Conservation (phyloP, 2,329 filamentous ascomycete species). For the Alternaria ethzedia region DNA sequence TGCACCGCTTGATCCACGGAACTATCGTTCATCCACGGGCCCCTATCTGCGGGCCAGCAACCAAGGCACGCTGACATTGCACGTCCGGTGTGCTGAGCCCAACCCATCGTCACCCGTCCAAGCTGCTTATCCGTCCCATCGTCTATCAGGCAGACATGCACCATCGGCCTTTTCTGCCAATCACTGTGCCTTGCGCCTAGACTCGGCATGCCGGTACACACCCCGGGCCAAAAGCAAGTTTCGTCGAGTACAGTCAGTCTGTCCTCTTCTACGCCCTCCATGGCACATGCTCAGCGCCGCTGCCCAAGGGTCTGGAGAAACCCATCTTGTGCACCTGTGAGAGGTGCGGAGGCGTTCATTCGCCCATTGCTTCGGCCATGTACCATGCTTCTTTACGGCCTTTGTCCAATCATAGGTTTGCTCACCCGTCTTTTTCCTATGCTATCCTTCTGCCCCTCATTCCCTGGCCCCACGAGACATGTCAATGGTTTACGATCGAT, state of each 20-base stretch:
- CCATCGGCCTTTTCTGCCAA: slow-evolving; percentile 16
- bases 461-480: slow-evolving; percentile 7
- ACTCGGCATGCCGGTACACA: slow-evolving; percentile 27
- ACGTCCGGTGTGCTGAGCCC: slow-evolving; percentile 1
- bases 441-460: slow-evolving; percentile 11
- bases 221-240: slow-evolving; percentile 20
- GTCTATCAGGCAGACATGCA: slow-evolving; percentile 24
- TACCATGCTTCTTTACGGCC: neutral
- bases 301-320: neutral
- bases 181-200: slow-evolving; percentile 4
- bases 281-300: neutral
- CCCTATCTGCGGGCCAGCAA: slow-evolving; percentile 1
- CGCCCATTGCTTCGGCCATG: neutral
- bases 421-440: neutral
- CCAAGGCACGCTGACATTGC: neutral
- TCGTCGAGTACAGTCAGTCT: neutral
- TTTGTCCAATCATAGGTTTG: neutral
- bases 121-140: slow-evolving; percentile 6
- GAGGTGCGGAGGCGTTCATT: neutral
- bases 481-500: neutral
- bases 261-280: neutral
- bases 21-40: slow-evolving; percentile 18
- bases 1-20: slow-evolving; percentile 19
- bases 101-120: neutral
- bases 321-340: neutral